Conservation (phyloP, 2,329 filamentous ascomycete genomes). For the Helicocarpus griseus region DNA sequence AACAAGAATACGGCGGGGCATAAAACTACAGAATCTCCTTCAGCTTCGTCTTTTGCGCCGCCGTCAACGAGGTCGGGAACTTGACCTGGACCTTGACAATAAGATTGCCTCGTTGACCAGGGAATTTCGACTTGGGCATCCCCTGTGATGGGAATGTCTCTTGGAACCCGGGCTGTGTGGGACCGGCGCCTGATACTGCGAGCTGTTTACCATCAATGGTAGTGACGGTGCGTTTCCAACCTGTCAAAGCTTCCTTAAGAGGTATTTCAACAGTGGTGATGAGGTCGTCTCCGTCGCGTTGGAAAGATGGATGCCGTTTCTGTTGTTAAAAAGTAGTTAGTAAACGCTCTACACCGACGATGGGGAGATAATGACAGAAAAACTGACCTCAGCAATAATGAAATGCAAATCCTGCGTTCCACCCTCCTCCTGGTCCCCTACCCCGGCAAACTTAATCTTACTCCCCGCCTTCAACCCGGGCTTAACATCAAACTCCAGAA, state of each 20-base stretch:
- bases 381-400: conserved; percentile 78
- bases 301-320: conserved; percentile 81
- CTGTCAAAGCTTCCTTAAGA: conserved; percentile 88
- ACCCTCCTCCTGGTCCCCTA: conserved; percentile 96
- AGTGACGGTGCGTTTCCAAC: conserved; percentile 82
- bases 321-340: conserved; percentile 40
- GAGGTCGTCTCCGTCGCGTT: conserved; percentile 80
- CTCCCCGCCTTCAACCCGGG: conserved; percentile 90
- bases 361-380: neutral
- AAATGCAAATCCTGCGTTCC: conserved; percentile 94
- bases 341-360: neutral
- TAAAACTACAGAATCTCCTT: conserved; percentile 59
- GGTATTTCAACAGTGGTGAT: conserved; percentile 68
- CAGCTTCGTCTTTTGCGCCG: conserved; percentile 68
- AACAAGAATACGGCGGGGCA: neutral
- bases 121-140: conserved; percentile 92
- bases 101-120: conserved; percentile 73
- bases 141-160: conserved; percentile 78
- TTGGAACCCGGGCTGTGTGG: conserved; percentile 72
- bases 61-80: conserved; percentile 71
- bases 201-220: conserved; percentile 91
- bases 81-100: conserved; percentile 85
- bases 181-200: conserved; percentile 66
- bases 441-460: conserved; percentile 96
- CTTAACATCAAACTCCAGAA: conserved; percentile 92